Conservation (phyloP, 192 early-diverging fungal species). For the Mortierella claussenii region DNA sequence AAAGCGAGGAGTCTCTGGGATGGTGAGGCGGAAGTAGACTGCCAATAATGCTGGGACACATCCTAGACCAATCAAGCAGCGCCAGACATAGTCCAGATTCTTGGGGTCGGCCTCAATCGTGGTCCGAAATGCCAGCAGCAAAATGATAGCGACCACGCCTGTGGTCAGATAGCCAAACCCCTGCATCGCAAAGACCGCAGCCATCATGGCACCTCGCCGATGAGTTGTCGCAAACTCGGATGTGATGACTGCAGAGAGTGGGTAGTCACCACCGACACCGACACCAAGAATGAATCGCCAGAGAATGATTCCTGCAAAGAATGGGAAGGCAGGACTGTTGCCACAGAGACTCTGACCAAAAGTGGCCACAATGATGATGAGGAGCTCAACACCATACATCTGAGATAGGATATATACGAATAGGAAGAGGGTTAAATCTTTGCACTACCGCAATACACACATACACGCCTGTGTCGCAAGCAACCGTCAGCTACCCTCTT, state of each 20-base stretch:
- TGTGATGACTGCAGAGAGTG: conserved; percentile 80
- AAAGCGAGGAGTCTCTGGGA: conserved; percentile 92
- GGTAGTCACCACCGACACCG: conserved; percentile 90
- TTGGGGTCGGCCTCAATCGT: conserved; percentile 65
- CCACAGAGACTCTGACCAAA: conserved; percentile 81
- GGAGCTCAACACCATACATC: conserved; percentile 90
- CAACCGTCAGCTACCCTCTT: conserved; percentile 75
- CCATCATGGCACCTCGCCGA: conserved; percentile 84
- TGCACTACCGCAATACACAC: neutral
- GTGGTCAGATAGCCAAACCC: conserved; percentile 84
- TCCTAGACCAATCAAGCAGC: conserved; percentile 81
- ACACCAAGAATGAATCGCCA: conserved; percentile 94
- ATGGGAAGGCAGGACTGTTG: conserved; percentile 73
- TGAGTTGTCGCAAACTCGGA: conserved; percentile 85
- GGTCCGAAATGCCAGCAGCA: conserved; percentile 70
- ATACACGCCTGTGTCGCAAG: too few relatives aligned
- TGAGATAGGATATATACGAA: conserved; percentile 17
- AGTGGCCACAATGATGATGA: conserved; percentile 92
- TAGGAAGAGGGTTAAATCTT: neutral
- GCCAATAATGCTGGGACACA: conserved; percentile 82
- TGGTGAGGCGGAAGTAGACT: conserved; percentile 87
- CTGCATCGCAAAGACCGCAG: conserved; percentile 89
- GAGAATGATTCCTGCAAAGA: conserved; percentile 72
- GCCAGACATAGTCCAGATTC: conserved; percentile 88
- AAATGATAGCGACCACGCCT: conserved; percentile 72